Evolutionary conservation across 805 yeast species (phyloP).

Genomic region (Candida insectalens): DNA sequence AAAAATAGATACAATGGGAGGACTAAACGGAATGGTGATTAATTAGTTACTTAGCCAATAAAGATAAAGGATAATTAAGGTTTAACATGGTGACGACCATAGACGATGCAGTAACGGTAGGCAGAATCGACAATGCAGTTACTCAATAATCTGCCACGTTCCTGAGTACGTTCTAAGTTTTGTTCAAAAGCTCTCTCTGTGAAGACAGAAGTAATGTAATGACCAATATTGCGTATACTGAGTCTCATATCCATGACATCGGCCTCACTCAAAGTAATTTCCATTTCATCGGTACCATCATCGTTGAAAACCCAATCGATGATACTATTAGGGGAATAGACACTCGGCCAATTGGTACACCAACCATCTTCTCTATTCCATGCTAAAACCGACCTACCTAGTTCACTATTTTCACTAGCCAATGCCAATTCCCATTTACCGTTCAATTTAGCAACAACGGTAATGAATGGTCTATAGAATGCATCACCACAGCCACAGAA

Average conservation of each 20-base stretch:
- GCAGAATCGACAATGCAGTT: not conserved
- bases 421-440: constrained; percentile 13
- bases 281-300: constrained; percentile 25
- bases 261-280: constrained; percentile 27
- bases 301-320: constrained; percentile 25
- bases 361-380: constrained; percentile 12
- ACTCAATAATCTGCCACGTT: not conserved
- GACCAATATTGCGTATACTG: not conserved
- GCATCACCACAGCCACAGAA: constrained; percentile 32
- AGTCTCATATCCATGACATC: constrained; percentile 22
- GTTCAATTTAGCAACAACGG: constrained; percentile 16
- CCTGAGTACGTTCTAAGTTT: not conserved
- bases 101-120: not conserved
- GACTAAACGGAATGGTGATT: too few species aligned
- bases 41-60: too few species aligned
- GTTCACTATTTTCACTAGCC: not conserved
- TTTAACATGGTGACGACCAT: not conserved
- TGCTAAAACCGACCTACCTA: not conserved
- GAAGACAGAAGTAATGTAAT: not conserved
- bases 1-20: too few species aligned
- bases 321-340: constrained; percentile 33
- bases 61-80: too few species aligned
- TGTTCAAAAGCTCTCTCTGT: not conserved
- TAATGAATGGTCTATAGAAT: constrained; percentile 31
- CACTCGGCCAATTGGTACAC: constrained; percentile 18